phyloP scores from a whole-genome alignment of 106 monocot species.

The Platanthera zijinensis region DNA sequence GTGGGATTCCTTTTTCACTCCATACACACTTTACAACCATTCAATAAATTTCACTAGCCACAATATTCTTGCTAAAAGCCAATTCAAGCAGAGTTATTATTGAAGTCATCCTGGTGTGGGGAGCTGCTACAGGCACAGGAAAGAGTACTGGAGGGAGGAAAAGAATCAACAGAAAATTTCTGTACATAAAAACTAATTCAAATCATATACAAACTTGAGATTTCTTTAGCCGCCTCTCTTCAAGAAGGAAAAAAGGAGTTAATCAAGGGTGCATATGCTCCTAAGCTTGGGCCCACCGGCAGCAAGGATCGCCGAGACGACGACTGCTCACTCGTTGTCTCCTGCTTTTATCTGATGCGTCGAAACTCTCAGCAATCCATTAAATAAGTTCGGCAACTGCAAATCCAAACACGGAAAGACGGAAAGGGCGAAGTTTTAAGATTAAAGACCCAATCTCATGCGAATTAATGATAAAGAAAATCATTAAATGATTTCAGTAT shows the following conservation, averaged over 20 bases:
- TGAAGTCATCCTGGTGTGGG: background rate
- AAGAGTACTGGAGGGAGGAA: background rate
- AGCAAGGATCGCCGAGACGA: background rate
- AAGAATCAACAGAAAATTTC: constrained; percentile 2
- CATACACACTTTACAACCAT: background rate
- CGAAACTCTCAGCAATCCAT: constrained; percentile 5
- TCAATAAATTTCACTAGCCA: background rate
- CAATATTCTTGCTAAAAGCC: too few relatives aligned
- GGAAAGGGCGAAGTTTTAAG: background rate
- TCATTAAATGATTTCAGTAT: too few relatives aligned
- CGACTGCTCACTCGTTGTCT: background rate
- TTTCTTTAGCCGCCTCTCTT: background rate
- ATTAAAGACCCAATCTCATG: background rate
- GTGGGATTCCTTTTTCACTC: background rate
- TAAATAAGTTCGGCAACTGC: constrained; percentile 10
- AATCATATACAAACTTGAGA: background rate
- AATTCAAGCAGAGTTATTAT: background rate
- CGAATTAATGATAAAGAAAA: background rate
- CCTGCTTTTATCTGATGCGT: background rate
- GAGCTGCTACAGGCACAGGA: background rate
- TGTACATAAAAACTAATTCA: constrained; percentile 4
- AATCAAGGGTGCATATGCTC: background rate
- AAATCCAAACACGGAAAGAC: background rate
- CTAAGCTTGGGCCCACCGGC: background rate
- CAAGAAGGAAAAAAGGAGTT: background rate